These are phyloP conservation scores for Coprinellus aureogranulatus DNA, from an alignment of 768 basidiomycete species.

Conservation along the genomic window DNA sequence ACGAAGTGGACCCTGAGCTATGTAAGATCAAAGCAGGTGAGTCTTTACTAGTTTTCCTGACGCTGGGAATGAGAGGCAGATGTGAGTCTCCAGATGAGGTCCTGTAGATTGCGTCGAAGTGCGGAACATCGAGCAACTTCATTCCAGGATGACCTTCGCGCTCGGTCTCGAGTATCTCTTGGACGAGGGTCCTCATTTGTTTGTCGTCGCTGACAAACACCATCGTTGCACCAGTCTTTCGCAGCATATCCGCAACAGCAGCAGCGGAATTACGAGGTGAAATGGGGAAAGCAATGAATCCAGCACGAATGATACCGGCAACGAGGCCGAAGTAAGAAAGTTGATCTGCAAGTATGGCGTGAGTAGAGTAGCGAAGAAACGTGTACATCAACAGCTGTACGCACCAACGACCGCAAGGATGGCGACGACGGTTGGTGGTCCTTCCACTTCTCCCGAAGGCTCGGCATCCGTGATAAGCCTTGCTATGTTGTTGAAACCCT, in stretches of 20 bases:
- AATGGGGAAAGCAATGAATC: constrained; percentile 33
- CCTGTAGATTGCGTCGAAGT: constrained; percentile 5
- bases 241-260: constrained; percentile 45
- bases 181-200: constrained; percentile 16
- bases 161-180: not conserved
- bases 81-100: not conserved
- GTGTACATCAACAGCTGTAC: not conserved
- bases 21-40: constrained; percentile 17
- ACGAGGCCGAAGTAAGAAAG: constrained; percentile 31
- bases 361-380: not conserved
- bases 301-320: constrained; percentile 39
- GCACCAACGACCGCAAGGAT: constrained; percentile 27
- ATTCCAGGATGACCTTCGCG: not conserved
- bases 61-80: not conserved
- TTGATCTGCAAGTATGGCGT: constrained; percentile 24
- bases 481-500: constrained; percentile 16
- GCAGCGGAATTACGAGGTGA: constrained; percentile 45
- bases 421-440: constrained; percentile 23
- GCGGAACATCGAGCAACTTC: constrained; percentile 1
- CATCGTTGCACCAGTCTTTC: constrained; percentile 17
- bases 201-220: constrained; percentile 24
- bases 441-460: too few relatives aligned
- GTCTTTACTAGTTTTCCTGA: not conserved
- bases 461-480: constrained; percentile 4
- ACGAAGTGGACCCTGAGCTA: constrained; percentile 26